Base-by-base conservation (phyloP, 2,329 filamentous ascomycete species). In the Ceratocystis alfenasii region DNA sequence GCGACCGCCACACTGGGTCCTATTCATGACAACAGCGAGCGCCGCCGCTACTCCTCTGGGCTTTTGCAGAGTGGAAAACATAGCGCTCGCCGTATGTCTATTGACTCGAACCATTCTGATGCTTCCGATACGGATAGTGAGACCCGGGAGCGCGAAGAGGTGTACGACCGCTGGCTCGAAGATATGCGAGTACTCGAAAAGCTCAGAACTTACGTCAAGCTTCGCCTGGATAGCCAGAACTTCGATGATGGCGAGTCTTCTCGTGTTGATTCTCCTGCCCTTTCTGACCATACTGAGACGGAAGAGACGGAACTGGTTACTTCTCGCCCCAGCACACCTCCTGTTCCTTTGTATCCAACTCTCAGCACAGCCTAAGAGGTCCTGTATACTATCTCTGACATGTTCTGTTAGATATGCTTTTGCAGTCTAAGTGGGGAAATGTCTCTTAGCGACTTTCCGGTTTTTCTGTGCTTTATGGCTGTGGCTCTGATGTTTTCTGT, bases 1-100 rank as follows among this genome's bases (percentile, higher is more conserved):
- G 83, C 86, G 46, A 86, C 88, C 1, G 85, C 88, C 15, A 87
- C 87, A 25, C 81, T 93, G 17, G 89, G 87, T 1, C 82, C 85
- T 15, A 85, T 77, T 71, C 87, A 87, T 69, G 83, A 86, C 67
- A 78, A 76, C 68, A 83, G 84, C 69, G 82, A 83, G 72, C 83
- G 84, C 62, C 83, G 85, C 63, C 83, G 85, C 68, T 87, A 84
- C 75, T 84, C 84, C 44, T 84, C 85, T 50, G 84, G 85, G 62
- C 82, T 87, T 79, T 81, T 88, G 53, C 86, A 88, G 75, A 80
- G 81, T 64, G 80, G 81, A 53, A 79, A 76, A 69, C 76, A 75
- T 20, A 76, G 77, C 17, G 73, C 71, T 53, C 72, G 71, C 48
- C 74, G 73, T 30, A 72, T 75, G 67, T 68, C 62, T 5, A 25